phyloP scores from a whole-genome alignment of 2,329 filamentous ascomycete genomes.

The Neonectria faginata region DNA sequence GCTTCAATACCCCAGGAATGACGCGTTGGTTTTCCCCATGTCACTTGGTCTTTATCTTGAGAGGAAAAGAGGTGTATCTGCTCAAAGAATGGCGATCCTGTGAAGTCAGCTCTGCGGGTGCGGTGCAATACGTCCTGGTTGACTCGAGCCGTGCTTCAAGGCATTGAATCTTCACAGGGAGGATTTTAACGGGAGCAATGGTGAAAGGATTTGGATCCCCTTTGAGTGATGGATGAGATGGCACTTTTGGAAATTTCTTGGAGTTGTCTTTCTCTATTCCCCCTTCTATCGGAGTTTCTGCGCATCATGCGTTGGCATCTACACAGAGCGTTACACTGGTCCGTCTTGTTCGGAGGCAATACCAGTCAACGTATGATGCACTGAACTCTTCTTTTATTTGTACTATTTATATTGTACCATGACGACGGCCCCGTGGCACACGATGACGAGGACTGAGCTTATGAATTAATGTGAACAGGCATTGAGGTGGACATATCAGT shows the following conservation, averaged over 20 bases:
- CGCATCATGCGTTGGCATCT: conserved; percentile 2
- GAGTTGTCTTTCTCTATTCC: conserved; percentile 3
- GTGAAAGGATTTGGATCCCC: conserved; percentile 17
- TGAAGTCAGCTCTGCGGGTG: conserved; percentile 9
- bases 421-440: conserved; percentile 17
- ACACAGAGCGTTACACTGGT: not conserved
- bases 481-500: not conserved
- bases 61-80: not conserved
- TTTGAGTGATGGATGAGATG: conserved; percentile 14
- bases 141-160: conserved; percentile 4
- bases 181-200: conserved; percentile 10
- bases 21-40: conserved; percentile 12
- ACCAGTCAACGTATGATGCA: not conserved
- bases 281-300: not conserved
- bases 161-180: not conserved
- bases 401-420: conserved; percentile 4
- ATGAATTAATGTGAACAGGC: conserved; percentile 22
- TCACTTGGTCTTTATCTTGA: conserved; percentile 13
- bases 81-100: conserved; percentile 5
- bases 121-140: conserved; percentile 17
- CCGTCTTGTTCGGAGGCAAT: not conserved
- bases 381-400: conserved; percentile 14
- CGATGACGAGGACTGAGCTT: conserved; percentile 8
- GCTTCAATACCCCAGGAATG: conserved; percentile 31
- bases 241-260: conserved; percentile 1